Evolutionary conservation across 257 asterid species (phyloP).

Genomic region (Solanum chmielewskii): DNA sequence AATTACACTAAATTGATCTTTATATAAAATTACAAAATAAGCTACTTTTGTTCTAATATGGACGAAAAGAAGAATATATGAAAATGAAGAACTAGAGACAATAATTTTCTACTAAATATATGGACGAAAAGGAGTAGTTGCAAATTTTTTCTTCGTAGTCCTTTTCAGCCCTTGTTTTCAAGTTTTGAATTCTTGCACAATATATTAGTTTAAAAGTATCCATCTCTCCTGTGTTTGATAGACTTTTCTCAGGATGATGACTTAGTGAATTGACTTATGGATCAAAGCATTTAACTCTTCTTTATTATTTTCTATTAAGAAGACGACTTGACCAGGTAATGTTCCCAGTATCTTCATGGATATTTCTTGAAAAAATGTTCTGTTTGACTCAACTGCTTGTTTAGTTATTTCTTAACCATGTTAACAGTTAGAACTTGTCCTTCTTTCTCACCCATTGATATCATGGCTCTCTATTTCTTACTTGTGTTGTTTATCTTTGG

Average conservation of each 20-base stretch:
- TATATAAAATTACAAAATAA: not conserved
- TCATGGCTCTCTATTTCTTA: constrained; percentile 9
- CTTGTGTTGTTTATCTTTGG: not conserved
- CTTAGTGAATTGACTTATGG: not conserved
- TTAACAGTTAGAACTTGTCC: not conserved
- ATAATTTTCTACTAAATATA: not conserved
- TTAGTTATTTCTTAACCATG: not conserved
- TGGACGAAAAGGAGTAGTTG: not conserved
- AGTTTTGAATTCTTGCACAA: not conserved
- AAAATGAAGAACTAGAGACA: not conserved
- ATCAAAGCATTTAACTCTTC: not conserved
- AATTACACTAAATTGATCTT: not conserved
- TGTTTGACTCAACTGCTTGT: not conserved
- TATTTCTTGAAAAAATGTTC: not conserved
- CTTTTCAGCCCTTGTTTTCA: not conserved
- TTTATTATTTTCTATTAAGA: not conserved
- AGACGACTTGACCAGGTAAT: not conserved
- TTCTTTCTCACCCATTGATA: not conserved
- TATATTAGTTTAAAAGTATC: not conserved
- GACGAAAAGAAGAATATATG: not conserved
- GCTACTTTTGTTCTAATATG: not conserved
- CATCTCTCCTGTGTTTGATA: not conserved
- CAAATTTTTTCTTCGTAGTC: not conserved
- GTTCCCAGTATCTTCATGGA: not conserved
- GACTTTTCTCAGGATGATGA: not conserved